These are phyloP conservation scores for Coelastrella sp. DNA, from an alignment of 139 green algal genomes.

Conservation along the genomic window DNA sequence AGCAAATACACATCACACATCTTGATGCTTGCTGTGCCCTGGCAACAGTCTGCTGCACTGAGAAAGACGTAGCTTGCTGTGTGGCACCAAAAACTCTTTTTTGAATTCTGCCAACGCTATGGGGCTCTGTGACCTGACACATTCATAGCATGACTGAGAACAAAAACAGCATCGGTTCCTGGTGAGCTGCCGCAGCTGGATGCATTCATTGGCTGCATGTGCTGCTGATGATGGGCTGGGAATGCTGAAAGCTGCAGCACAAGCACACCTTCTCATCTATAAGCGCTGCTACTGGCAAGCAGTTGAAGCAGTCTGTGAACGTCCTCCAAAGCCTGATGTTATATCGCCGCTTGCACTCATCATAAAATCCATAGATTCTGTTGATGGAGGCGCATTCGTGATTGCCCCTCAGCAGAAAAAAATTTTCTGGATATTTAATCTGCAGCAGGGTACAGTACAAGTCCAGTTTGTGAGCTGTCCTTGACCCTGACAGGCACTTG, in stretches of 20 bases:
- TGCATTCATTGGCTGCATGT: not conserved
- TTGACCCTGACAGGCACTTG: too few species aligned
- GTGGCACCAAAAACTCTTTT: too few species aligned
- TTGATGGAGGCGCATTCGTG: conserved; percentile 99
- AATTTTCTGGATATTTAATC: conserved; percentile 99
- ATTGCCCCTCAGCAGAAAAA: conserved; percentile 98
- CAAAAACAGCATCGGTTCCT: not conserved
- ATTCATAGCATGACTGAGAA: not conserved
- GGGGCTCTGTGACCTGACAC: too few species aligned
- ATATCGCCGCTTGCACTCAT: conserved; percentile 99
- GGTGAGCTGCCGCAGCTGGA: not conserved
- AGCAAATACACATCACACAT: not conserved
- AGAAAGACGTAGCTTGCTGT: not conserved
- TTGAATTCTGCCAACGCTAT: too few species aligned
- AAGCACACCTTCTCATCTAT: conserved; percentile 96
- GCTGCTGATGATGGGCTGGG: not conserved
- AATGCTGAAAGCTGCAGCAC: not conserved
- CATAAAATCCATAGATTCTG: conserved; percentile 99
- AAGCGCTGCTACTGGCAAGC: conserved; percentile 96
- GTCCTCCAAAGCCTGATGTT: conserved; percentile 99
- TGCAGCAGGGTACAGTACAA: conserved; percentile 48
- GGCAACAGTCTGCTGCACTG: not conserved
- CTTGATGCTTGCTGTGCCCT: not conserved
- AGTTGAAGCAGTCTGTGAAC: conserved; percentile 99
- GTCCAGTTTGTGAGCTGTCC: not conserved